Evolutionary conservation across 306 rosid species (phyloP), one percentile per base, ranked within the genome.

Genomic region (Ziziphus jujuba): DNA sequence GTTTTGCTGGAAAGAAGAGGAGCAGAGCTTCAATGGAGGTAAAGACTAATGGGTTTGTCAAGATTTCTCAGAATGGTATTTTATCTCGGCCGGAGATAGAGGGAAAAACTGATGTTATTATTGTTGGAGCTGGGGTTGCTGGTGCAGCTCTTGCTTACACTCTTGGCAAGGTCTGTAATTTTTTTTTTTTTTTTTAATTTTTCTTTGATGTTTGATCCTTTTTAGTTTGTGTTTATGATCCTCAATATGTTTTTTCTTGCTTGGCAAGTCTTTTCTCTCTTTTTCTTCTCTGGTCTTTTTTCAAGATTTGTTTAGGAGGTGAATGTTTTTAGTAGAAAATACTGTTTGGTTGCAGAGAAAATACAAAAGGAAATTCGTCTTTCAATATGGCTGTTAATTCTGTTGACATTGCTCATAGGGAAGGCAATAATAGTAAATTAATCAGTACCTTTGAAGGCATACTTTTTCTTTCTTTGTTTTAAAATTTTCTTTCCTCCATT

Each of bases 61-160:
- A 53, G 63, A 22, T 23, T 24, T 52, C 67, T 31, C 59, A 43
- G 1, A 51, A 31, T 35, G 72, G 48, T 16, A 4, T 13, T 22
- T 20, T 3, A 3, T 69, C 21, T 7, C 47, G 28, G 31, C 59
- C 66, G 16, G 70, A 71, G 28, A 60, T 71, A 28, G 64, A 13
- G 0, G 75, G 45, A 22, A 21, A 49, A 0, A 31, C 78, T 0
- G 95, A 89, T 36, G 77, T 92, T 48, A 73, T 92, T 76, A 75
- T 89, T 59, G 96, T 92, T 5, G 96, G 98, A 44, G 98, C 98
- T 21, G 98, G 96, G 1, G 98, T 92, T 67, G 95, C 96, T 36
- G 98, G 98, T 38, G 85, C 96, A 6, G 98, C 98, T 72, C 96
- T 92, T 59, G 95, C 98, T 82, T 82, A 80, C 71, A 87, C 96